Evolutionary conservation across 805 yeast genomes (phyloP).

Genomic region (Spathaspora gorwiae): DNA sequence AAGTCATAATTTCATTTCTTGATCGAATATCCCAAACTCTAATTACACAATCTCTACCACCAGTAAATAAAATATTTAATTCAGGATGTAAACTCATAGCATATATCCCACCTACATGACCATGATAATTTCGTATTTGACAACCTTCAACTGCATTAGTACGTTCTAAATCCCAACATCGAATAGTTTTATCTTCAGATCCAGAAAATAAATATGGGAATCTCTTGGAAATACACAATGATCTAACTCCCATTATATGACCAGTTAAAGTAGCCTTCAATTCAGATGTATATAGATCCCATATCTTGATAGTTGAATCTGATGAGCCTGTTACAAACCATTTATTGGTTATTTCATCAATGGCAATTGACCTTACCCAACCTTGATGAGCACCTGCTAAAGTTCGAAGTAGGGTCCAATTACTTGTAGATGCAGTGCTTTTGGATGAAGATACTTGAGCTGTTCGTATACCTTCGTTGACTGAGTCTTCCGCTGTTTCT

Average conservation of each 20-base stretch:
- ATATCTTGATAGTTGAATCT: conserved; percentile 83
- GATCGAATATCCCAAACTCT: conserved; percentile 94
- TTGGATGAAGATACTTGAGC: background rate
- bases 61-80: conserved; percentile 76
- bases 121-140: conserved; percentile 80
- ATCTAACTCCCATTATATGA: conserved; percentile 85
- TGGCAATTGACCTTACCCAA: conserved; percentile 78
- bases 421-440: background rate
- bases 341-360: conserved; percentile 76
- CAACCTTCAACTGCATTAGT: conserved; percentile 54
- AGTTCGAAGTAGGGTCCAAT: conserved; percentile 69
- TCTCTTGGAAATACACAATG: conserved; percentile 63
- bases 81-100: conserved; percentile 84
- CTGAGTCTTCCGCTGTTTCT: background rate
- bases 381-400: conserved; percentile 84
- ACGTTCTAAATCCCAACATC: conserved; percentile 94
- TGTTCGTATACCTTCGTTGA: background rate
- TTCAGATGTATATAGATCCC: conserved; percentile 76
- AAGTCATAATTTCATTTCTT: conserved; percentile 64
- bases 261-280: conserved; percentile 79
- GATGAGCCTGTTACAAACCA: conserved; percentile 92
- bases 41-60: conserved; percentile 82
- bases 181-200: conserved; percentile 87
- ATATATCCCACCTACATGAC: conserved; percentile 88
- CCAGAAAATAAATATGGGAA: conserved; percentile 89